Percentiles rank a stretch among this genome's conserved stretches.
These are phyloP conservation scores for Eutypella sp. DNA, from an alignment of 2,329 filamentous ascomycete genomes.

Conservation along the genomic window DNA sequence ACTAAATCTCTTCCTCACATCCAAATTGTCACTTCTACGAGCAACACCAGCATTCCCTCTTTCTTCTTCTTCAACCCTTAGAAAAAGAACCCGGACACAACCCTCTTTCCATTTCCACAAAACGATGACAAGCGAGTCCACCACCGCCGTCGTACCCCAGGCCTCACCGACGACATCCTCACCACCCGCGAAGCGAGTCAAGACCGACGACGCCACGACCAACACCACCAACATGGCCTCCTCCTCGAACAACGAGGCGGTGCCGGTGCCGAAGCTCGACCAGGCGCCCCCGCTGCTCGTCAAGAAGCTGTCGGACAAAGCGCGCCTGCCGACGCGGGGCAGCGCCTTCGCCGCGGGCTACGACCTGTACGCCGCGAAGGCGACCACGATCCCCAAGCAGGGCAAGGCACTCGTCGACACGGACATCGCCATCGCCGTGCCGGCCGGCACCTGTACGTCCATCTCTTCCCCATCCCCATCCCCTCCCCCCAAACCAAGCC, in stretches of 20 bases:
- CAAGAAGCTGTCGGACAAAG: constrained; percentile 79
- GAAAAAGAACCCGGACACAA: neutral
- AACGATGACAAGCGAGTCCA: constrained; percentile 24
- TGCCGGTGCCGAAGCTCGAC: constrained; percentile 30
- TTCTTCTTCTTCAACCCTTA: neutral
- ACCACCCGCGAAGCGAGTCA: constrained; percentile 75
- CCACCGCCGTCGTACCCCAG: constrained; percentile 21
- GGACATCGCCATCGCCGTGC: constrained; percentile 85
- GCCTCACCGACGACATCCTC: constrained; percentile 63
- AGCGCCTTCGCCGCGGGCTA: constrained; percentile 89
- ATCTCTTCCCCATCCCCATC: neutral
- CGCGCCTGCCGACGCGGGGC: constrained; percentile 79
- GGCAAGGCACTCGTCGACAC: constrained; percentile 87
- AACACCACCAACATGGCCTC: constrained; percentile 15
- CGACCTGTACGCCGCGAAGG: constrained; percentile 78
- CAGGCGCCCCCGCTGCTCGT: constrained; percentile 65
- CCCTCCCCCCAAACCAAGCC: constrained; percentile 1
- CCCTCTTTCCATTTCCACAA: neutral
- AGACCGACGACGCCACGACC: constrained; percentile 42
- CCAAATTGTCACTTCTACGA: no score
- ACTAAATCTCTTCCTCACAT: no score
- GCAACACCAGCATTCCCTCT: neutral
- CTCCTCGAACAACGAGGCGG: constrained; percentile 25
- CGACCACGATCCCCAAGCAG: constrained; percentile 70
- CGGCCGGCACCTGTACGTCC: constrained; percentile 76